Evolutionary conservation across 441 rosid species (phyloP).

Genomic region (Gossypium gossypioides): DNA sequence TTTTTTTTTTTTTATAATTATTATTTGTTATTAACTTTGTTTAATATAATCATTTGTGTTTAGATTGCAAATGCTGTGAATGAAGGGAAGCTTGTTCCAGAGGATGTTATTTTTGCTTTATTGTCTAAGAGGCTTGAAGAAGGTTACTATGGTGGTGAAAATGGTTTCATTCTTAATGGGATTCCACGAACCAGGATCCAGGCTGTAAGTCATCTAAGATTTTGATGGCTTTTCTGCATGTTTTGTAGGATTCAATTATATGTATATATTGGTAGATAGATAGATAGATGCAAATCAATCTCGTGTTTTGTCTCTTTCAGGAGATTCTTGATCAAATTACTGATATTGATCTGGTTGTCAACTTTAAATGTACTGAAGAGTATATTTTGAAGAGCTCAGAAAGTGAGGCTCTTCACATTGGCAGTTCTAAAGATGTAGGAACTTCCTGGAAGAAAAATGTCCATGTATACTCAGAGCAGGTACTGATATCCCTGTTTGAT

Average conservation of each 20-base stretch:
- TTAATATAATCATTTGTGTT: neutral
- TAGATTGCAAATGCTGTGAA: constrained; percentile 70
- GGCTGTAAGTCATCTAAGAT: constrained; percentile 10
- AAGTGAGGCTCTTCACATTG: constrained; percentile 22
- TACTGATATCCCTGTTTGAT: constrained; percentile 17
- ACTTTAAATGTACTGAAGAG: constrained; percentile 50
- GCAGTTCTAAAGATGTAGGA: constrained; percentile 17
- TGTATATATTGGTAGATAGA: neutral
- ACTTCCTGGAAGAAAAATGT: constrained; percentile 37
- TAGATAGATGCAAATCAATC: neutral
- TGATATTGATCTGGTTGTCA: constrained; percentile 71
- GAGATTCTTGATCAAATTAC: constrained; percentile 73
- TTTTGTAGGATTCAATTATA: neutral
- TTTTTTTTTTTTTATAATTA: neutral
- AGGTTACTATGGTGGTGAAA: constrained; percentile 13
- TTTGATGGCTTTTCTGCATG: neutral
- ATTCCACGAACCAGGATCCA: constrained; percentile 16
- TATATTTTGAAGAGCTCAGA: constrained; percentile 22
- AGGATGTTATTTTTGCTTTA: constrained; percentile 60
- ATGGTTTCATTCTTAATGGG: constrained; percentile 17
- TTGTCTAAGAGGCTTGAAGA: constrained; percentile 74
- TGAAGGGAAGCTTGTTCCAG: constrained; percentile 71
- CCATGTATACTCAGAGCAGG: constrained; percentile 23
- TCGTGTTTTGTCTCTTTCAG: constrained; percentile 28
- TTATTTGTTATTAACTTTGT: neutral